Percentiles rank a stretch among this genome's conserved stretches.
Evolutionary conservation across 1,284 basidiomycete genomes (phyloP).

Genomic region (Cutaneotrichosporon cutaneum): DNA sequence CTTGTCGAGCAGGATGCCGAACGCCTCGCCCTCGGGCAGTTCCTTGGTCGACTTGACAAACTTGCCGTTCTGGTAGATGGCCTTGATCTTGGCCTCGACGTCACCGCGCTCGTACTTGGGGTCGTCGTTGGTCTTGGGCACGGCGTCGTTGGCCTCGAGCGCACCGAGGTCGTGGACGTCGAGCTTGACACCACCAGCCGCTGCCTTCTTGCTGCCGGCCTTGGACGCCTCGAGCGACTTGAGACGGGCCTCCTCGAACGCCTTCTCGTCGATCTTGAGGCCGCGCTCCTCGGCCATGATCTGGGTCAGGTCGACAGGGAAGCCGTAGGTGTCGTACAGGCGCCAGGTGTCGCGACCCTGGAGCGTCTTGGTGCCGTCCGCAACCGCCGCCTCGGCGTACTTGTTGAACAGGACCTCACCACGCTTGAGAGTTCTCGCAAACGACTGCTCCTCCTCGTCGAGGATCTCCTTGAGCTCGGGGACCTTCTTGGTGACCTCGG

Average conservation of each 20-base stretch:
- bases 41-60: constrained; percentile 70
- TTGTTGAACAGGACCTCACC: constrained; percentile 96
- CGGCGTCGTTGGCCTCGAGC: constrained; percentile 72
- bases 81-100: constrained; percentile 72
- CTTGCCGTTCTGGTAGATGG: constrained; percentile 78
- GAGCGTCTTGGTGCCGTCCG: constrained; percentile 67
- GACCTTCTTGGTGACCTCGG: constrained; percentile 82
- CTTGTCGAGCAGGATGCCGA: constrained; percentile 86
- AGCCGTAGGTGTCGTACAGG: constrained; percentile 97
- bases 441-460: constrained; percentile 96
- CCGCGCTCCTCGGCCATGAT: constrained; percentile 96
- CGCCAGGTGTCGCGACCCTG: constrained; percentile 94
- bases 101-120: constrained; percentile 86
- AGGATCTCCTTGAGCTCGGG: constrained; percentile 91
- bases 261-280: constrained; percentile 78
- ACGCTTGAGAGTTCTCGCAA: constrained; percentile 91
- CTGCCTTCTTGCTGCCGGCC: constrained; percentile 66
- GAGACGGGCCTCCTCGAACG: constrained; percentile 86
- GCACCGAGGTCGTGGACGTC: constrained; percentile 93
- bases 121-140: constrained; percentile 93
- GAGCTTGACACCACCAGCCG: constrained; percentile 72
- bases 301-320: constrained; percentile 93
- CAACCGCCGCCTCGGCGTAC: constrained; percentile 71
- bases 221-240: constrained; percentile 90
- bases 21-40: constrained; percentile 63